These are phyloP conservation scores for Hansenula sp. DNA, from an alignment of 1,139 yeast species.

Conservation along the genomic window DNA sequence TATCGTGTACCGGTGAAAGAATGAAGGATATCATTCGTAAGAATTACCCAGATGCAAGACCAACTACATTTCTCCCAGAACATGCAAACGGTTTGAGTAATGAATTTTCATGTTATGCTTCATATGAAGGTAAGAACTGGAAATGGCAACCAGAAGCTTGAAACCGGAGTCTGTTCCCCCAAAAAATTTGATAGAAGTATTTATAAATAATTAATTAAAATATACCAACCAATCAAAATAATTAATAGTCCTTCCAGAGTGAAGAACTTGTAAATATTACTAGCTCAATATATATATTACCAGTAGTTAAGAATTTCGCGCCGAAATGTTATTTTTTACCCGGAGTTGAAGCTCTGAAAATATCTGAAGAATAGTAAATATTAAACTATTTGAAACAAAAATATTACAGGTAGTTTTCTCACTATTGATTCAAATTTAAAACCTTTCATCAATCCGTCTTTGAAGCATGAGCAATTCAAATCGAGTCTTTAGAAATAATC, in stretches of 20 bases:
- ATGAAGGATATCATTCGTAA: slow-evolving; percentile 59
- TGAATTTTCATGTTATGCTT: slow-evolving; percentile 83
- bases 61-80: slow-evolving; percentile 70
- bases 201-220: too few species aligned
- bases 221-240: not conserved
- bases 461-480: not conserved
- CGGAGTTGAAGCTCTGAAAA: too few species aligned
- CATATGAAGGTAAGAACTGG: slow-evolving; percentile 58
- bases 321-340: not conserved
- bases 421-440: not conserved
- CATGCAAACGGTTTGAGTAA: slow-evolving; percentile 84
- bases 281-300: too few species aligned
- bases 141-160: slow-evolving; percentile 25
- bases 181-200: too few species aligned
- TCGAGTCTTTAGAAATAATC: slow-evolving; percentile 1
- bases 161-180: too few species aligned
- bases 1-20: slow-evolving; percentile 86
- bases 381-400: not conserved
- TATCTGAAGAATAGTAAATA: too few species aligned
- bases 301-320: not conserved
- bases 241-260: too few species aligned
- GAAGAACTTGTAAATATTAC: too few species aligned
- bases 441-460: too few species aligned
- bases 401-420: not conserved
- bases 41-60: slow-evolving; percentile 58